phyloP scores from a whole-genome alignment of 2,329 filamentous ascomycete genomes.

The Scytalidium sp. region DNA sequence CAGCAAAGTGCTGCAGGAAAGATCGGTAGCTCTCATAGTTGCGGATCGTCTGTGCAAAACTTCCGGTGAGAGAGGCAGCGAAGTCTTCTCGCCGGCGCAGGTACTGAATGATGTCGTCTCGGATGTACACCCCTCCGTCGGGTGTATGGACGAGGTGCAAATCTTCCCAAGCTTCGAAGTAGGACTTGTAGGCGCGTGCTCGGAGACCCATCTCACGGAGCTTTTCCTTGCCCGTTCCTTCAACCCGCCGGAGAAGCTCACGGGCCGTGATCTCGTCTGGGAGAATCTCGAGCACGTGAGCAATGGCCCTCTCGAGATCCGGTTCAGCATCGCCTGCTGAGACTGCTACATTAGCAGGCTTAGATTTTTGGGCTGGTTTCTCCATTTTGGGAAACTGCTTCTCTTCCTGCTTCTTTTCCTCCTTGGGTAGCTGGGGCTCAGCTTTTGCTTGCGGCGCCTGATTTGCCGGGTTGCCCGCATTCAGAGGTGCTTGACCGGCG shows the following conservation, averaged over 20 bases:
- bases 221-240: constrained; percentile 34
- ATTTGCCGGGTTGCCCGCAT: neutral
- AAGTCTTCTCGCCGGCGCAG: constrained; percentile 12
- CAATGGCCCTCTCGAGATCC: neutral
- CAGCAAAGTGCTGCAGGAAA: constrained; percentile 35
- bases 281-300: constrained; percentile 11
- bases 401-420: neutral
- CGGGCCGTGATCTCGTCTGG: constrained; percentile 32
- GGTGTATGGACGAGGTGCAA: constrained; percentile 25
- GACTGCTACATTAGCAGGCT: neutral
- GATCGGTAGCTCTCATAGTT: constrained; percentile 39
- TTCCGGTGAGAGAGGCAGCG: constrained; percentile 9
- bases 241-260: constrained; percentile 34
- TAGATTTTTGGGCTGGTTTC: neutral
- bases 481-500: neutral
- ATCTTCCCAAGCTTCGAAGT: constrained; percentile 38
- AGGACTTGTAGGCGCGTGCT: constrained; percentile 35
- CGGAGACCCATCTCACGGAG: constrained; percentile 37
- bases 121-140: constrained; percentile 33
- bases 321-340: neutral
- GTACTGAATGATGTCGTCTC: constrained; percentile 39
- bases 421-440: neutral
- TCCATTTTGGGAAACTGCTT: neutral
- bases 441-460: neutral
- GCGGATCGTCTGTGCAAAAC: constrained; percentile 31